A percentile compares a stretch with the other conserved stretches of the same genome.
These are phyloP conservation scores for Neobulgaria alba DNA, from an alignment of 2,329 filamentous ascomycete genomes.

Conservation along the genomic window DNA sequence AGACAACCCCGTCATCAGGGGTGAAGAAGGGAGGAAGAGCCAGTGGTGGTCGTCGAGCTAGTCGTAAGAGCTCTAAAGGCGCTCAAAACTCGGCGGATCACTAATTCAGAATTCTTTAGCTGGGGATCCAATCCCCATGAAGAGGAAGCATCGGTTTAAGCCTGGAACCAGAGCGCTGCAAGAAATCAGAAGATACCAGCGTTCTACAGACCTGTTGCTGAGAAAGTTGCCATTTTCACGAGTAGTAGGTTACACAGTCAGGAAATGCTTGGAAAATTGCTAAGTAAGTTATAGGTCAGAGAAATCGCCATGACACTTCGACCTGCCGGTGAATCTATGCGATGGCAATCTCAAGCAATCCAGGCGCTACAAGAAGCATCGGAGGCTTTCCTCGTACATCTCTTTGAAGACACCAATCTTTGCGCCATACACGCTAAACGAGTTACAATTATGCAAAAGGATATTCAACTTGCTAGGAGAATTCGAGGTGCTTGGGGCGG, in stretches of 20 bases:
- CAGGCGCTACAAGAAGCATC: constrained; percentile 87
- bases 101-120: too few relatives aligned
- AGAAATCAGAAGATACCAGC: constrained; percentile 88
- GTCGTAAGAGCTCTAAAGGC: too few relatives aligned
- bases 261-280: background rate
- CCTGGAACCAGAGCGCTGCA: constrained; percentile 80
- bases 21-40: background rate
- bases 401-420: constrained; percentile 95
- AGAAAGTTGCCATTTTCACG: constrained; percentile 73
- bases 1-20: background rate
- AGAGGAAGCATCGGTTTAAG: constrained; percentile 55
- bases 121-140: constrained; percentile 62
- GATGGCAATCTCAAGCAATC: constrained; percentile 95
- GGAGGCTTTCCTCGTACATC: constrained; percentile 90
- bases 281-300: constrained; percentile 42
- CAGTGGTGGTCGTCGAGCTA: too few relatives aligned
- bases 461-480: constrained; percentile 83
- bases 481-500: constrained; percentile 74
- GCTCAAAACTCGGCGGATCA: too few relatives aligned
- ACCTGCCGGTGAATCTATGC: constrained; percentile 58
- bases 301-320: constrained; percentile 64
- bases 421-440: constrained; percentile 95
- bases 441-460: constrained; percentile 96
- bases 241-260: constrained; percentile 43
- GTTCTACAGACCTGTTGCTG: constrained; percentile 78